A percentile compares a stretch with the other conserved stretches of the same genome.
Evolutionary conservation across 148 eudicot species (phyloP).

Genomic region (Simmondsia chinensis): DNA sequence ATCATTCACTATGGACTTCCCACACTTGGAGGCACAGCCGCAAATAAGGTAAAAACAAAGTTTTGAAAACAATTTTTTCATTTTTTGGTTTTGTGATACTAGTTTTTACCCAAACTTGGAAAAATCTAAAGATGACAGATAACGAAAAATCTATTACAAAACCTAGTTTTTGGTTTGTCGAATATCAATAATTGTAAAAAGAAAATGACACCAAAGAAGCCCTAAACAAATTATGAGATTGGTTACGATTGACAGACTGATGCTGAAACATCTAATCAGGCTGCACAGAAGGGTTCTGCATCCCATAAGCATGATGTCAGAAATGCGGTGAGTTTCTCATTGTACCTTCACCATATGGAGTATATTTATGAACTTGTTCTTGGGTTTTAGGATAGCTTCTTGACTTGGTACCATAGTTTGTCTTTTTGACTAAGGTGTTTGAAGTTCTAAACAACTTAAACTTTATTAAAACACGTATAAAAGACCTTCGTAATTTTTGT

Average conservation of each 20-base stretch:
- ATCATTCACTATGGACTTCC: constrained; percentile 54
- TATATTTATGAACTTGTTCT: background rate
- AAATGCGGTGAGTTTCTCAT: constrained; percentile 23
- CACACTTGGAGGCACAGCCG: constrained; percentile 38
- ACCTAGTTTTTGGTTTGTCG: background rate
- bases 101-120: background rate
- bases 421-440: too few relatives aligned
- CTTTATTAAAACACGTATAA: too few relatives aligned
- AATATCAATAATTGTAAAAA: background rate
- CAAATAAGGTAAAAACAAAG: constrained; percentile 21
- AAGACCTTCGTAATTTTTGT: too few relatives aligned
- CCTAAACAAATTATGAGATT: too few relatives aligned
- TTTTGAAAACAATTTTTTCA: background rate
- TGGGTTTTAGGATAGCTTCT: background rate
- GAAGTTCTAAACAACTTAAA: too few relatives aligned
- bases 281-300: constrained; percentile 3
- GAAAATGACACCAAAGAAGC: background rate
- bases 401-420: background rate
- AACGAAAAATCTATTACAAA: too few relatives aligned
- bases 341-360: constrained; percentile 1
- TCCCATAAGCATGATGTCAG: constrained; percentile 24
- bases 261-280: constrained; percentile 12
- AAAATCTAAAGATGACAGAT: background rate
- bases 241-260: constrained; percentile 12
- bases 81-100: background rate